phyloP scores from a whole-genome alignment of 768 basidiomycete species.

The Hypholoma sublateritium region DNA sequence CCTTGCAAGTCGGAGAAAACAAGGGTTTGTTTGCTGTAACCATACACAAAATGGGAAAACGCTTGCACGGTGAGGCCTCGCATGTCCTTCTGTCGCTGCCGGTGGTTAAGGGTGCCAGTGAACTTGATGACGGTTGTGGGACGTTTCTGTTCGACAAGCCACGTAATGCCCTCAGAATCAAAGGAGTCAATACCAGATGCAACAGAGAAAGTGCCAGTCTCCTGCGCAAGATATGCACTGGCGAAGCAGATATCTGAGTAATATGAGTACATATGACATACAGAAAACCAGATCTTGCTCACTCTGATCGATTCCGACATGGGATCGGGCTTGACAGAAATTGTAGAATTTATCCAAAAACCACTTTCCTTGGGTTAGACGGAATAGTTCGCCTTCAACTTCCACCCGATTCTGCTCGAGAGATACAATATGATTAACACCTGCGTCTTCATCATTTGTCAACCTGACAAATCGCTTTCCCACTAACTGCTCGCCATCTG shows the following conservation, averaged over 20 bases:
- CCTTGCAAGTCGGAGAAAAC: not conserved
- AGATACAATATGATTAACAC: not conserved
- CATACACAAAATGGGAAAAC: not conserved
- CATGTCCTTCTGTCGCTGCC: not conserved
- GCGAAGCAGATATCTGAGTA: not conserved
- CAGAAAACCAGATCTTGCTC: too few species aligned
- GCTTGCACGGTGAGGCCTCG: not conserved
- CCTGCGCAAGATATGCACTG: not conserved
- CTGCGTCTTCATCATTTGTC: too few species aligned
- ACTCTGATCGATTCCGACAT: not conserved
- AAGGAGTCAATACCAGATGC: not conserved
- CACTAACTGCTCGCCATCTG: not conserved
- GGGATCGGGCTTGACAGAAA: not conserved
- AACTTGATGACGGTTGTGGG: not conserved
- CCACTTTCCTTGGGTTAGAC: not conserved
- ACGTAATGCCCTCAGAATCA: not conserved
- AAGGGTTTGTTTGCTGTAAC: not conserved
- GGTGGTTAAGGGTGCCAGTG: not conserved
- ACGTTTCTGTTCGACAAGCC: not conserved
- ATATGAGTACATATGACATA: not conserved
- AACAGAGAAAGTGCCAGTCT: not conserved
- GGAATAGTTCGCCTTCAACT: not conserved
- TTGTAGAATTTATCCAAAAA: slow-evolving; percentile 5
- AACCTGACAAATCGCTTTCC: not conserved
- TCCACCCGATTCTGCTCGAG: not conserved